phyloP scores from a whole-genome alignment of 140 eudicot genomes.

The Ambrosia hybrid region DNA sequence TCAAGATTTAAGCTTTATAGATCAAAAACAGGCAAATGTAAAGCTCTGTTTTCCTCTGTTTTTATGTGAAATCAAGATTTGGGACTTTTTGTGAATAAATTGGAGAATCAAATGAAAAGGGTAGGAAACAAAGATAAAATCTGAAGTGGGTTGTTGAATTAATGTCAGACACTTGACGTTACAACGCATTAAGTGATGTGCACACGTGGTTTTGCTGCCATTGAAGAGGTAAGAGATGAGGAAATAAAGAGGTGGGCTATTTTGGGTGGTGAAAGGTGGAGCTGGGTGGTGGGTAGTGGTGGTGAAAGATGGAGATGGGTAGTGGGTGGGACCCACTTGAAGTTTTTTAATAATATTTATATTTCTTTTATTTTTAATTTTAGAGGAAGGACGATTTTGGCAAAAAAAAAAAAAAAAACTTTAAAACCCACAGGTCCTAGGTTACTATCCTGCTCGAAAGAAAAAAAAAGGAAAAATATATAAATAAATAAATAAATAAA shows the following conservation, averaged over 20 bases:
- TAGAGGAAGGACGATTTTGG: too few relatives aligned
- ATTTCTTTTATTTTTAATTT: too few relatives aligned
- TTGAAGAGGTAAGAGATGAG: conserved; percentile 32
- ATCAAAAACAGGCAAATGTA: conserved; percentile 19
- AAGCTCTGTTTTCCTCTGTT: conserved; percentile 29
- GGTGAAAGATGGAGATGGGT: too few relatives aligned
- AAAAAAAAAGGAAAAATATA: too few relatives aligned
- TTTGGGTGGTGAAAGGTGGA: not conserved
- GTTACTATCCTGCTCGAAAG: too few relatives aligned
- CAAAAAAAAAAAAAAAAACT: too few relatives aligned
- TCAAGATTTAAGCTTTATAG: conserved; percentile 20
- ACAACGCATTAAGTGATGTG: conserved; percentile 33
- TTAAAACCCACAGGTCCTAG: too few relatives aligned
- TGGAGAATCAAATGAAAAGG: conserved; percentile 25
- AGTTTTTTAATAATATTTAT: too few relatives aligned
- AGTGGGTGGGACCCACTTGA: too few relatives aligned
- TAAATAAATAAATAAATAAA: too few relatives aligned
- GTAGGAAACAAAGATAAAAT: conserved; percentile 28
- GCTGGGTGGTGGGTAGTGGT: too few relatives aligned
- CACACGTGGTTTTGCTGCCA: conserved; percentile 57
- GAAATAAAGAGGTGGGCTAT: conserved; percentile 31
- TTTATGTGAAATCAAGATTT: conserved; percentile 32
- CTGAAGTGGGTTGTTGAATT: conserved; percentile 32
- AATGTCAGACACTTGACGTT: conserved; percentile 20
- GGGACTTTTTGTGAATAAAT: not conserved